Evolutionary conservation across 352 stramenopile genomes (phyloP).

Genomic region (Phytophthora europaea): DNA sequence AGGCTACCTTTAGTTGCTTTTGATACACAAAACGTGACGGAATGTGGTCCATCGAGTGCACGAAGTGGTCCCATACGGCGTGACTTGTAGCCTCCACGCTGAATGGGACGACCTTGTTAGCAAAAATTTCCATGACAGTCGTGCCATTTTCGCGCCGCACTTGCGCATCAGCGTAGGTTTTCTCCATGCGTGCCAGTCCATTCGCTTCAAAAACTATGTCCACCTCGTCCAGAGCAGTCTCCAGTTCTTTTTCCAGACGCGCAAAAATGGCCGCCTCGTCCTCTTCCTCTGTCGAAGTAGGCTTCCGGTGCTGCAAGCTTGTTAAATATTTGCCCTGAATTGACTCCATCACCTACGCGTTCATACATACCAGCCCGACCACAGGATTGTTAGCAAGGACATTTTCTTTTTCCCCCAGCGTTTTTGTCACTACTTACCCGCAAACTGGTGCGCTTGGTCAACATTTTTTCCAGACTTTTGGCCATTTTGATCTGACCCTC

Average conservation of each 20-base stretch:
- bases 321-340: conserved; percentile 56
- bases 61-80: conserved; percentile 67
- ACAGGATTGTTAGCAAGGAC: conserved; percentile 35
- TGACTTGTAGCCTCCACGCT: conserved; percentile 46
- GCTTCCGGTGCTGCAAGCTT: conserved; percentile 50
- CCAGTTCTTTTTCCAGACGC: conserved; percentile 53
- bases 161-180: conserved; percentile 58
- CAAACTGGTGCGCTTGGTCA: conserved; percentile 62
- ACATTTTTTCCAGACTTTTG: conserved; percentile 60
- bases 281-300: conserved; percentile 48
- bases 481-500: conserved; percentile 67
- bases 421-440: conserved; percentile 31
- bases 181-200: conserved; percentile 59
- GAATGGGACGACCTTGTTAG: conserved; percentile 70
- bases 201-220: conserved; percentile 63
- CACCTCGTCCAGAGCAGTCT: conserved; percentile 53
- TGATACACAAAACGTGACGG: conserved; percentile 66
- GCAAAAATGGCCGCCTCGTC: conserved; percentile 61
- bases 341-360: conserved; percentile 54
- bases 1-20: conserved; percentile 55
- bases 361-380: conserved; percentile 33
- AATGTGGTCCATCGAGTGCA: conserved; percentile 67
- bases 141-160: conserved; percentile 52
- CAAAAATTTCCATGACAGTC: conserved; percentile 66
- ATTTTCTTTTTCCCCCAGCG: conserved; percentile 8